Evolutionary conservation across 805 yeast species (phyloP), one percentile per base, ranked within the genome.

Genomic region (Helenozyma baotianmanensis): DNA sequence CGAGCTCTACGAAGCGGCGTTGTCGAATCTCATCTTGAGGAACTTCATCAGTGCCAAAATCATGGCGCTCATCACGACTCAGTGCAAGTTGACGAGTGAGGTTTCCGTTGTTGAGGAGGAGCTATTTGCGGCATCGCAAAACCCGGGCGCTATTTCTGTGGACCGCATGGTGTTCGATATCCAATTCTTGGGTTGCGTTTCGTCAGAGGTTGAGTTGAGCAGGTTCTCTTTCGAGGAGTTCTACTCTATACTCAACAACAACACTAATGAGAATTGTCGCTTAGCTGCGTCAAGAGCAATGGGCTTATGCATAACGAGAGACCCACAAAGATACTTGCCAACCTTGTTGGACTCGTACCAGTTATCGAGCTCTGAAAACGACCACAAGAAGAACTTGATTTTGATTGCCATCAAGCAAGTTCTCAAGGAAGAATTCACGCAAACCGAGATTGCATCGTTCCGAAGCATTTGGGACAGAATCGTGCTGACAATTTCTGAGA

Each of bases 281-380:
- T 41, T 62, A 6, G 72, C 74, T 14, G 68, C 82, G 2, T 72
- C 82, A 1, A 66, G 69, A 30, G 64, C 80, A 0, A 50, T 78
- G 18, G 82, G 84, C 2, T 64, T 70, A 9, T 50, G 75, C 15
- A 60, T 72, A 8, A 56, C 69, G 3, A 56, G 56, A 23, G 60
- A 74, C 39, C 46, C 67, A 6, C 45, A 51, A 2, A 50, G 41
- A 4, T 64, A 68, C 35, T 47, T 75, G n/a, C 60, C 68, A 1
- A 26, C 37, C 2, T 51, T 77, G 29, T 43, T 78, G 22, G 28
- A 40, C 0, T 45, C 33, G 14, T 44, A 38, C 27, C 40, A 30
- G 13, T 21, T 12, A 6, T 38, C 37, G 7, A 38, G 38, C 16
- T 9, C 9, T 8, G 29, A 25, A 17, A 25, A 27, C 6, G 43